phyloP scores from a whole-genome alignment of 768 basidiomycete species.

The Zangia roseola region DNA sequence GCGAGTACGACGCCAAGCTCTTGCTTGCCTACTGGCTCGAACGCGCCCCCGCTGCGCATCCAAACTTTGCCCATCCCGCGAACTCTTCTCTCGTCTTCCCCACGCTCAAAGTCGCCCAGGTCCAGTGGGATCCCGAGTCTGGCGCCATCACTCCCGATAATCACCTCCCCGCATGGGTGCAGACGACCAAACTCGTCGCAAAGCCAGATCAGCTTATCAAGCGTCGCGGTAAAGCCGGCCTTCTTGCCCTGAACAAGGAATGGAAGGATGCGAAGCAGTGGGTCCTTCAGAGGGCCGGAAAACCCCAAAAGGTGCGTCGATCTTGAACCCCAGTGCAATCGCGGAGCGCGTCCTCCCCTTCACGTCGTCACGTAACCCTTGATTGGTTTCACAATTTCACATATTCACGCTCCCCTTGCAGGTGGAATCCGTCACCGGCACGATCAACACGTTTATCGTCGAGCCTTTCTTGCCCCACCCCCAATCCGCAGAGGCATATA shows the following conservation, averaged over 20 bases:
- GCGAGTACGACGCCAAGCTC: conserved; percentile 99
- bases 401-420: conserved; percentile 30
- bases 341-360: conserved; percentile 9
- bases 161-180: conserved; percentile 77
- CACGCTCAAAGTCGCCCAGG: conserved; percentile 77
- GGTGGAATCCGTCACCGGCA: conserved; percentile 95
- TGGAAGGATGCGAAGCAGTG: conserved; percentile 87
- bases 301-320: conserved; percentile 69
- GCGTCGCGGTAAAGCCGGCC: conserved; percentile 96
- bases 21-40: conserved; percentile 96
- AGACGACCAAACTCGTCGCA: conserved; percentile 83
- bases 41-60: conserved; percentile 77
- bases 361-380: conserved; percentile 25
- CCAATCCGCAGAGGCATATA: conserved; percentile 92
- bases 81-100: conserved; percentile 50
- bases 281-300: conserved; percentile 87
- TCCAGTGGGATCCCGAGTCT: conserved; percentile 78
- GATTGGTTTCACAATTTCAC: conserved; percentile 7
- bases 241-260: conserved; percentile 90
- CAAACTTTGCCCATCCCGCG: conserved; percentile 52
- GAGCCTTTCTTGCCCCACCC: conserved; percentile 99
- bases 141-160: conserved; percentile 56
- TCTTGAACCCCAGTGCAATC: conserved; percentile 8
- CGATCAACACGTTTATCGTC: conserved; percentile 95
- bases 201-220: conserved; percentile 99